Evolutionary conservation across 2,329 filamentous ascomycete genomes (phyloP), one percentile per base, ranked within the genome.

Genomic region (Sclerotinia sclerotiorum): DNA sequence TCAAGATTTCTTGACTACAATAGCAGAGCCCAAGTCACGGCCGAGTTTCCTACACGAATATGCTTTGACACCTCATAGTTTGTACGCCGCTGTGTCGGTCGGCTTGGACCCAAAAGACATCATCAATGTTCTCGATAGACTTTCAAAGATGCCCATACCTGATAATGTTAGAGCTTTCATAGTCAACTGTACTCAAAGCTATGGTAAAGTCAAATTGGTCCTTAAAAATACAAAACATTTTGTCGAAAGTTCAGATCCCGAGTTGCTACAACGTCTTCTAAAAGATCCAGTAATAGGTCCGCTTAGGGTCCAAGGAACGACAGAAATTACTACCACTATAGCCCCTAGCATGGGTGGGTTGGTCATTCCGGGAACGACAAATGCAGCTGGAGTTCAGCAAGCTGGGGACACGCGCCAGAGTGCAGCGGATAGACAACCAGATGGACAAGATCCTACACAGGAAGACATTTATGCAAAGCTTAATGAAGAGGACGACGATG

Each of bases 31-130:
- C 24, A 84, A 94, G 69, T 97, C 94, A 48, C 88, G 94, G 69
- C 94, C 95, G 69, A 91, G 89, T 6, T 94, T 93, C 76, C 87
- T 98, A 72, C 95, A 98, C 82, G 94, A 99, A 80, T 98, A 98
- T 79, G 87, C 89, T 68, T 85, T 99, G 75, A 97, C 93, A 2
- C 89, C 91, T 32, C 94, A 98, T 80, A 97, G 93, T 79, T 84
- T 99, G 66, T 97, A 98, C 79, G 94, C 95, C 42, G 95, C 95
- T 52, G 92, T 98, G 5, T 97, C 93, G 8, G 93, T 98, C 69
- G 95, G 95, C n/a, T 82, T 98, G 69, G 90, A 92, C 64, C 92
- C 93, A 27, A 84, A 90, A 65, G 94, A 98, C 78, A 97, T 98
- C 72, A 93, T 98, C 74, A 90, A 90, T 73, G 92, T 93, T 49